Percentiles rank a stretch among this genome's conserved stretches.
Evolutionary conservation across 2,329 filamentous ascomycete species (phyloP).

Genomic region (Curvularia lunata): DNA sequence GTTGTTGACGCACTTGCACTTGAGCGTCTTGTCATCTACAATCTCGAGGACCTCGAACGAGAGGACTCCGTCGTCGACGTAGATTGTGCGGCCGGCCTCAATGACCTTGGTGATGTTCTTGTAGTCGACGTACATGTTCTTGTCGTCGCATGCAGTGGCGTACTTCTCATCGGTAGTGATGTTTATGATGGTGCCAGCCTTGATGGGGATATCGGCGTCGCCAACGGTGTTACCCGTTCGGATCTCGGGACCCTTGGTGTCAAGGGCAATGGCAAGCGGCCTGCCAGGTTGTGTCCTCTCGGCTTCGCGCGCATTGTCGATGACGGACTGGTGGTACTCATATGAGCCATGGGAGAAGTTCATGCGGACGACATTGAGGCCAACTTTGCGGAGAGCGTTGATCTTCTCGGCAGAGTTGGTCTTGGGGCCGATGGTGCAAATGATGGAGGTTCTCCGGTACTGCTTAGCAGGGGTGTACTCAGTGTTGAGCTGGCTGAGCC

Average conservation of each 20-base stretch:
- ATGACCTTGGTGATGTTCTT: constrained; percentile 99
- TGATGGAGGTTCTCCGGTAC: constrained; percentile 96
- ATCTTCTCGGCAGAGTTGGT: constrained; percentile 98
- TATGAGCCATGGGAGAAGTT: constrained; percentile 97
- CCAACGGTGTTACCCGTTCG: constrained; percentile 76
- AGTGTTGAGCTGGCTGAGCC: constrained; percentile 82
- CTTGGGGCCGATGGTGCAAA: constrained; percentile 98
- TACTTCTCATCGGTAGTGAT: constrained; percentile 97
- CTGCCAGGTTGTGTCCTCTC: constrained; percentile 79
- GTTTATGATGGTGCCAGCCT: constrained; percentile 83
- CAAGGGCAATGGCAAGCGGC: constrained; percentile 92
- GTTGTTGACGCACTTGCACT: constrained; percentile 90
- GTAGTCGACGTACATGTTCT: constrained; percentile 99
- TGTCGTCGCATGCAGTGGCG: constrained; percentile 78
- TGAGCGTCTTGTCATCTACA: constrained; percentile 86
- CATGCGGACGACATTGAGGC: constrained; percentile 99
- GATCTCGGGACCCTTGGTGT: constrained; percentile 85
- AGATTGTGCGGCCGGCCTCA: constrained; percentile 86
- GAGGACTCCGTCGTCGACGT: constrained; percentile 97
- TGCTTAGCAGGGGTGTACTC: constrained; percentile 85
- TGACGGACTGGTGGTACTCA: constrained; percentile 97
- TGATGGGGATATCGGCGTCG: constrained; percentile 80
- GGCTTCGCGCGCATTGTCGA: constrained; percentile 90
- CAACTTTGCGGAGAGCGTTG: constrained; percentile 86
- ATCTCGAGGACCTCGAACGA: constrained; percentile 93